Percentiles rank a stretch among this genome's conserved stretches.
These are phyloP conservation scores for Mucor racemosus DNA, from an alignment of 371 early-diverging fungal species.

Conservation along the genomic window DNA sequence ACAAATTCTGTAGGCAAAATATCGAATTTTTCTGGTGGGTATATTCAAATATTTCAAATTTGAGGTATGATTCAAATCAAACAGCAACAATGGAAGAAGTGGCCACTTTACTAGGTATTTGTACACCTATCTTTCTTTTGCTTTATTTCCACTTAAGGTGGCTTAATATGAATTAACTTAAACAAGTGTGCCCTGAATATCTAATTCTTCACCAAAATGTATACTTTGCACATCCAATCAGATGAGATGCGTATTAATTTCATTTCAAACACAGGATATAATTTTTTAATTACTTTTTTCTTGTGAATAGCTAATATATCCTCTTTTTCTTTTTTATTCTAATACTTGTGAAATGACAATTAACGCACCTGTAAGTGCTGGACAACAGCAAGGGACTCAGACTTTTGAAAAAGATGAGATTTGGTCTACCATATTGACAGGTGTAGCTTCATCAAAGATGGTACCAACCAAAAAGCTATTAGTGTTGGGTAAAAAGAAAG, in stretches of 20 bases:
- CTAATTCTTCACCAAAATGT: neutral
- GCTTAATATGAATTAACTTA: too few relatives aligned
- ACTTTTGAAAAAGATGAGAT: slow-evolving; percentile 56
- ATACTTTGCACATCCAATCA: neutral
- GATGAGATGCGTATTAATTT: neutral
- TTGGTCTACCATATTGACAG: slow-evolving; percentile 77
- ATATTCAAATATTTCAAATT: too few relatives aligned
- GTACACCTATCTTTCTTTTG: too few relatives aligned
- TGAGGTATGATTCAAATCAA: too few relatives aligned
- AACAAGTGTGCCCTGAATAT: neutral
- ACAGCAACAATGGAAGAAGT: too few relatives aligned
- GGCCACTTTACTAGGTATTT: too few relatives aligned
- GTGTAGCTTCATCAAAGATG: slow-evolving; percentile 73
- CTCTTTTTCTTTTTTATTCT: neutral
- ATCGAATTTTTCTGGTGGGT: too few relatives aligned
- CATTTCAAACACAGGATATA: slow-evolving; percentile 9
- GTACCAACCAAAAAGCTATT: slow-evolving; percentile 73
- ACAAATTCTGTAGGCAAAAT: too few relatives aligned
- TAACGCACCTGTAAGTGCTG: slow-evolving; percentile 7
- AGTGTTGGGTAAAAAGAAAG: slow-evolving; percentile 57
- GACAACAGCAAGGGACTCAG: slow-evolving; percentile 23
- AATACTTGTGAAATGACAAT: slow-evolving; percentile 13
- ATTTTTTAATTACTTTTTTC: slow-evolving; percentile 6
- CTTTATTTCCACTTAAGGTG: too few relatives aligned
- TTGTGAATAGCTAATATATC: neutral